Conservation (phyloP, 2,329 filamentous ascomycete species). For the Cercospora brassicicola region DNA sequence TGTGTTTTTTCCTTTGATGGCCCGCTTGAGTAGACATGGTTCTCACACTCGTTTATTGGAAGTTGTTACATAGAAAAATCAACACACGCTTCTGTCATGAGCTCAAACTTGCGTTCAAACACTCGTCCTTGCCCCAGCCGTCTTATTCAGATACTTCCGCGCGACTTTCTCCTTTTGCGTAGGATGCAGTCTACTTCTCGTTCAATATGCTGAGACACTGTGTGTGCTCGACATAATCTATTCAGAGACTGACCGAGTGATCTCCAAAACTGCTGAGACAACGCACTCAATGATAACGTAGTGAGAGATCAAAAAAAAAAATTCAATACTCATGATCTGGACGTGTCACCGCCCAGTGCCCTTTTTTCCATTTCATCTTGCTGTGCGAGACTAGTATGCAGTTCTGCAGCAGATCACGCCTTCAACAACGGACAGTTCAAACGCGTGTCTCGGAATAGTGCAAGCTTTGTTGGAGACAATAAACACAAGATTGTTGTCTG, state of each 20-base stretch:
- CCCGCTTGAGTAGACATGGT: not conserved
- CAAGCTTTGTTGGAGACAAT: not conserved
- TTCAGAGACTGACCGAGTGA: too few species aligned
- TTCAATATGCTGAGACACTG: too few species aligned
- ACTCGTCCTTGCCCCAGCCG: too few species aligned
- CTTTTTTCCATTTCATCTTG: not conserved
- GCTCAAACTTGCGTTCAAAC: not conserved
- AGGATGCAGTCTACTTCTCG: too few species aligned
- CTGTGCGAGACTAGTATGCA: not conserved
- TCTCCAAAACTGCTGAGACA: too few species aligned
- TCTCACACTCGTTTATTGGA: not conserved
- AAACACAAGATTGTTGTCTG: not conserved
- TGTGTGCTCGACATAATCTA: too few species aligned
- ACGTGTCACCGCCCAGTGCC: too few species aligned
- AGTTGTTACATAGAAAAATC: not conserved
- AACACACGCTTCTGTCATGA: not conserved
- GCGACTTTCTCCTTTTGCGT: too few species aligned
- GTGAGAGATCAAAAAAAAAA: too few species aligned
- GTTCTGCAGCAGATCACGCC: not conserved
- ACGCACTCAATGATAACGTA: too few species aligned
- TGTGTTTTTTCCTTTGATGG: not conserved
- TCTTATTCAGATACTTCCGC: too few species aligned
- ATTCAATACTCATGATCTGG: too few species aligned
- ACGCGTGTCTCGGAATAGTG: not conserved
- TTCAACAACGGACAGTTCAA: not conserved